Evolutionary conservation across 257 asterid genomes (phyloP), one percentile per base, ranked within the genome.

Genomic region (Scutellaria minor): DNA sequence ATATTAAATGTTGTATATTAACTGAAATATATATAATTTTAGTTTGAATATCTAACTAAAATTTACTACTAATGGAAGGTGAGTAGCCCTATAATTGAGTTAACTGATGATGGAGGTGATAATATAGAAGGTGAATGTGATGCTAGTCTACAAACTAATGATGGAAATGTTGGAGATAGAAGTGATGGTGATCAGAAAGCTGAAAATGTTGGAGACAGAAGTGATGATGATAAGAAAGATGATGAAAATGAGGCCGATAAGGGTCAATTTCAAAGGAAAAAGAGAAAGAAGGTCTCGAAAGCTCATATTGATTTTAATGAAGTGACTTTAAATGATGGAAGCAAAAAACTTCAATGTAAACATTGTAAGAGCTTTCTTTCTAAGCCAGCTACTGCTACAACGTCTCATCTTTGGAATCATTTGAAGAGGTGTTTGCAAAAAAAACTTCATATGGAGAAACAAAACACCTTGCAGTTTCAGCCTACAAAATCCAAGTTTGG

Each of bases 401-500:
- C 64, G 10, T 31, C 9, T 37, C 45, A 58, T 31, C 58, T 53
- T 15, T 15, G 35, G 35, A 53, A 53, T 53, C 31, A 53, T 11
- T 53, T 53, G 11, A 18, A 6, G 10, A 53, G 58, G 58, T 53
- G 58, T 53, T 5, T 18, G 5, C 10, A 1, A 53, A 53, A 53
- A 10, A 6, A 53, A 7, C 15, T 53, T 10, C 56, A 51, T 14
- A 18, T 5, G 5, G 31, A 7, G 7, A 53, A 10, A 12, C 50
- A 61, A 37, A 37, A 40, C 13, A 40, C 27, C 20, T 61, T 61
- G 70, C 39, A 45, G 7, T 64, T 64, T 12, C 40, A 15, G 9
- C 56, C 20, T 64, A 5, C 15, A 9, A 46, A 44, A 1, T 64
- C 70, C 13, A 64, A 64, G 10, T 64, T 64, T 64, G 41, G 20